Evolutionary conservation across 192 early-diverging fungal species (phyloP).

Genomic region (Coemansia sp.): DNA sequence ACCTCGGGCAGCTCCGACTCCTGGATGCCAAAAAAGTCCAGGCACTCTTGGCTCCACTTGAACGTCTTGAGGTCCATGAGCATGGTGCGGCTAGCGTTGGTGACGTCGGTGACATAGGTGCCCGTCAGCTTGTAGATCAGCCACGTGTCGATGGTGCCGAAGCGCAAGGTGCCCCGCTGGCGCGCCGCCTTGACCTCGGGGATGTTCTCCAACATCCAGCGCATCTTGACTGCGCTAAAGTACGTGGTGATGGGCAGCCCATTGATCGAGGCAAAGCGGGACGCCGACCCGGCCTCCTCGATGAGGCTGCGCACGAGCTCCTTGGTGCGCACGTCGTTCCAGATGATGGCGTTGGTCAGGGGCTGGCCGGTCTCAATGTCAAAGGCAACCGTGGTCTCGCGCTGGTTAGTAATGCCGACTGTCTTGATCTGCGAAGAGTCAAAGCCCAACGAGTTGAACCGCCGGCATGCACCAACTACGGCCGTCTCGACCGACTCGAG

Average conservation of each 20-base stretch:
- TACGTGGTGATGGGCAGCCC: slow-evolving; percentile 92
- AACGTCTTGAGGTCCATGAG: slow-evolving; percentile 86
- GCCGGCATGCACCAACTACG: slow-evolving; percentile 66
- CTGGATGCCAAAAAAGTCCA: slow-evolving; percentile 79
- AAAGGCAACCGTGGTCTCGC: slow-evolving; percentile 94
- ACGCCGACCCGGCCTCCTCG: slow-evolving; percentile 58
- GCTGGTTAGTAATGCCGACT: slow-evolving; percentile 94
- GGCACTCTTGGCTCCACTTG: slow-evolving; percentile 77
- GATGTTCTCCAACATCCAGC: slow-evolving; percentile 91
- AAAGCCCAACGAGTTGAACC: slow-evolving; percentile 67
- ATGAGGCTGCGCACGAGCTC: slow-evolving; percentile 68
- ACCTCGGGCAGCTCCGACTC: slow-evolving; percentile 74
- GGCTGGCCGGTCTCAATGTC: slow-evolving; percentile 79
- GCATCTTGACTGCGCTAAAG: slow-evolving; percentile 90
- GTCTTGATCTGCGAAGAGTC: slow-evolving; percentile 60
- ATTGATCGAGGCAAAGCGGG: slow-evolving; percentile 62
- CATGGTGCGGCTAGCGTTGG: slow-evolving; percentile 95
- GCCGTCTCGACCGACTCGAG: slow-evolving; percentile 69
- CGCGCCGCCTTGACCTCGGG: slow-evolving; percentile 71
- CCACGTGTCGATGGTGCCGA: slow-evolving; percentile 95
- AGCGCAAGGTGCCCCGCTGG: slow-evolving; percentile 70
- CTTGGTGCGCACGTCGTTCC: slow-evolving; percentile 87
- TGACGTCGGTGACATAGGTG: slow-evolving; percentile 88
- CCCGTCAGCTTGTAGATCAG: slow-evolving; percentile 94
- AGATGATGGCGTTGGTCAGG: slow-evolving; percentile 87